phyloP scores from a whole-genome alignment of 768 basidiomycete species.

The Boletellus emodensis region DNA sequence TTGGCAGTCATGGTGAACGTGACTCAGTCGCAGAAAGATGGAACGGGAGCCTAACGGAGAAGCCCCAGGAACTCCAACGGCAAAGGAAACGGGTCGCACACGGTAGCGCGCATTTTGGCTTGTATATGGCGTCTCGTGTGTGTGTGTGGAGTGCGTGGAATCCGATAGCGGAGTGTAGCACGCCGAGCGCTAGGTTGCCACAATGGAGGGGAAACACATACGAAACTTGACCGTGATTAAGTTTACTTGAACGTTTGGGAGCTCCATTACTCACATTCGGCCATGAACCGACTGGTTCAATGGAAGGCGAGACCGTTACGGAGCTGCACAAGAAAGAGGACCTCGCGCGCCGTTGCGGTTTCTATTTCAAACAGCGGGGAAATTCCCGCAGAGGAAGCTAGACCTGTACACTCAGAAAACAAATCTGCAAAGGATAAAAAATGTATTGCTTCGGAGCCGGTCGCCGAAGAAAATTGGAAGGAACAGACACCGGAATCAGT shows the following conservation, averaged over 20 bases:
- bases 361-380: not conserved
- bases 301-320: not conserved
- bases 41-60: not conserved
- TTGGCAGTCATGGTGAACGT: not conserved
- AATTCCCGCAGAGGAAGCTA: not conserved
- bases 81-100: not conserved
- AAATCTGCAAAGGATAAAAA: too few relatives aligned
- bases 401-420: too few relatives aligned
- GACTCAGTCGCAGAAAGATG: not conserved
- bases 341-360: not conserved
- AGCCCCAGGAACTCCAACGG: constrained; percentile 4
- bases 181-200: constrained; percentile 1
- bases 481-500: not conserved
- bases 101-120: not conserved
- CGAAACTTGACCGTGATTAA: not conserved
- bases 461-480: not conserved
- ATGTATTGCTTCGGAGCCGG: not conserved
- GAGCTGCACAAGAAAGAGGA: not conserved
- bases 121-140: not conserved
- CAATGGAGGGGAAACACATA: constrained; percentile 1
- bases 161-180: not conserved
- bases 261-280: not conserved
- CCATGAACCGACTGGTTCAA: not conserved
- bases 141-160: not conserved
- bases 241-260: not conserved